Conservation (phyloP, 305 asterid genomes). For the Caryopteris hybrid region DNA sequence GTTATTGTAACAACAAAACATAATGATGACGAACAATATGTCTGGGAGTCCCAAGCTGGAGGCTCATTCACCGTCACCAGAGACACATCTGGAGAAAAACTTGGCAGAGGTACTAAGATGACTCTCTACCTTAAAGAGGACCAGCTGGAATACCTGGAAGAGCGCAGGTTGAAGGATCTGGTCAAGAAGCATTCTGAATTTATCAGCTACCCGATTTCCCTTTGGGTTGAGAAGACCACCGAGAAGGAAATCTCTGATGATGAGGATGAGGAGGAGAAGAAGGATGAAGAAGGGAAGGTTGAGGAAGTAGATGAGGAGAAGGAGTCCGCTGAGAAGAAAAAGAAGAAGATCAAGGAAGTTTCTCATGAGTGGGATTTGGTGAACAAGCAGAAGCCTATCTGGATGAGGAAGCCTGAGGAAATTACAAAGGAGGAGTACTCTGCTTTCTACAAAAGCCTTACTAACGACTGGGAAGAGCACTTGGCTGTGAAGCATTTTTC, state of each 20-base stretch:
- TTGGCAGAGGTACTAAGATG: conserved; percentile 82
- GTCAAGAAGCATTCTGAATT: conserved; percentile 78
- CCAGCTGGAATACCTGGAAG: conserved; percentile 79
- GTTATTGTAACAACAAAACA: conserved; percentile 74
- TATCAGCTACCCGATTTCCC: conserved; percentile 77
- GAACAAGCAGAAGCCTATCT: conserved; percentile 82
- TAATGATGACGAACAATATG: conserved; percentile 76
- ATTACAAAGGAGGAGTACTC: conserved; percentile 77
- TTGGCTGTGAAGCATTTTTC: conserved; percentile 78
- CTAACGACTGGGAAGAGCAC: conserved; percentile 84
- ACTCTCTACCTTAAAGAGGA: conserved; percentile 67
- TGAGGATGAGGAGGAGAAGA: conserved; percentile 76
- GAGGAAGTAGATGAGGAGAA: conserved; percentile 82
- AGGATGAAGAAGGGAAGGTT: conserved; percentile 75
- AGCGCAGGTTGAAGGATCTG: conserved; percentile 72
- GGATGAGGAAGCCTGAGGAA: conserved; percentile 92
- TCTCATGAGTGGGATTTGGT: conserved; percentile 72
- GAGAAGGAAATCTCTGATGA: conserved; percentile 90
- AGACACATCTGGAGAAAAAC: conserved; percentile 59
- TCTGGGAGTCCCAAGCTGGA: conserved; percentile 78
- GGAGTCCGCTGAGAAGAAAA: conserved; percentile 67
- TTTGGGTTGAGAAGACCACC: conserved; percentile 78
- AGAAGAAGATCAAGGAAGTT: conserved; percentile 83
- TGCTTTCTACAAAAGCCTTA: conserved; percentile 77
- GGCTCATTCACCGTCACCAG: conserved; percentile 78